Evolutionary conservation across 2,329 filamentous ascomycete species (phyloP), one percentile per base, ranked within the genome.

Genomic region (Apiospora arundinis): DNA sequence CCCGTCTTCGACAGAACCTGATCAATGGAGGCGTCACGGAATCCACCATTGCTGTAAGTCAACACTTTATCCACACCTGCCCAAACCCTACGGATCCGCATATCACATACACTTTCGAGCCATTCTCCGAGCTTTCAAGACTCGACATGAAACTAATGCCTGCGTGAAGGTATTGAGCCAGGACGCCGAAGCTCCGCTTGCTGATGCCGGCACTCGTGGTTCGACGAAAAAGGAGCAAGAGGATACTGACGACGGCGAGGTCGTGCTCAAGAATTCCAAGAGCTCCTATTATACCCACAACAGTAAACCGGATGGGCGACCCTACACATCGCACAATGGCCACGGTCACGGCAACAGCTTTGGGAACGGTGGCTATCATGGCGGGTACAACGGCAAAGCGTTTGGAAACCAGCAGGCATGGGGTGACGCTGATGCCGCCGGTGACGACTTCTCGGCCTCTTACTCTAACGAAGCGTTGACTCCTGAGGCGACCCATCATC

Each of bases 1-100:
- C 77, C n/a, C 84, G 84, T 70, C 78, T 89, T 52, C 80, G 81
- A 68, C 82, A 80, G n/a, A 89, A 86, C 70, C 83, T 90, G 40
- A 77, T 85, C 67, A 79, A 78, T 71, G 86, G 85, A 37, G 88
- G 88, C 5, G 82, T 89, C 49, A 80, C 80, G 1, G 81, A 86
- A 69, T 81, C 82, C 23, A 84, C 84, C 23, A 81, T 90, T 73
- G 80, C 79, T 74, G 86, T 87, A 82, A 73, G 83, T 79, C 52
- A 14, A 23, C 23, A 28, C 9, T n/a, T n/a, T 23, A 9, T 49
- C 45, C 67, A 25, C n/a, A 46, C 49, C 46, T 56, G 5, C 48
- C 32, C 18, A 48, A 44, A 67, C 40, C 66, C 21, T 25, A 68
- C 16, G 14, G 40, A n/a, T 44, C 11, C 32, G 21, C 32, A 23